These are phyloP conservation scores for Rutstroemia sp. DNA, from an alignment of 2,329 filamentous ascomycete genomes.

Conservation along the genomic window DNA sequence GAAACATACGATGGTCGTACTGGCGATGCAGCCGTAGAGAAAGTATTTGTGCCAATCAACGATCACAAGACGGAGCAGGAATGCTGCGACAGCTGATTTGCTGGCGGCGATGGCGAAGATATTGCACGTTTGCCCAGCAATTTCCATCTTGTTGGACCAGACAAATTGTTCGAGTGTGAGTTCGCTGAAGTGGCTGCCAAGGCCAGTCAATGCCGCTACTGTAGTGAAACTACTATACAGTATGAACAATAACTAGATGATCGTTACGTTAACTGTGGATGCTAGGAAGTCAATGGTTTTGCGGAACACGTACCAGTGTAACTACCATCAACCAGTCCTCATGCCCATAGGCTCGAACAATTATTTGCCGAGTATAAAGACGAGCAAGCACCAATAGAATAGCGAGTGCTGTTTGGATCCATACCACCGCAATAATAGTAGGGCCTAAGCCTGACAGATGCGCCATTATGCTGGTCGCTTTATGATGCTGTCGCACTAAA, in stretches of 20 bases:
- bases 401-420: not conserved
- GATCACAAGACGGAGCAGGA: slow-evolving; percentile 1
- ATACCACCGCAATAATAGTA: slow-evolving; percentile 1
- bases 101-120: not conserved
- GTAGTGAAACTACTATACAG: not conserved
- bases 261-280: not conserved
- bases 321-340: slow-evolving; percentile 2
- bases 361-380: slow-evolving; percentile 1
- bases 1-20: not conserved
- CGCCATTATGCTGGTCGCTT: not conserved
- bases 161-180: not conserved
- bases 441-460: not conserved
- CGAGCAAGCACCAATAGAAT: not conserved
- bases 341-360: not conserved
- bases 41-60: slow-evolving; percentile 3
- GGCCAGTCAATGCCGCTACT: not conserved
- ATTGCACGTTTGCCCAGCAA: slow-evolving; percentile 4
- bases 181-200: not conserved
- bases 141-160: slow-evolving; percentile 3
- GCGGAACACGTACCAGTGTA: not conserved
- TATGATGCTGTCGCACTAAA: too few relatives aligned
- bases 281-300: not conserved
- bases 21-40: not conserved
- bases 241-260: not conserved
- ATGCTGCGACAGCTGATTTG: slow-evolving; percentile 3